Conservation (phyloP, 257 asterid species). For the Lavandula angustifolia region DNA sequence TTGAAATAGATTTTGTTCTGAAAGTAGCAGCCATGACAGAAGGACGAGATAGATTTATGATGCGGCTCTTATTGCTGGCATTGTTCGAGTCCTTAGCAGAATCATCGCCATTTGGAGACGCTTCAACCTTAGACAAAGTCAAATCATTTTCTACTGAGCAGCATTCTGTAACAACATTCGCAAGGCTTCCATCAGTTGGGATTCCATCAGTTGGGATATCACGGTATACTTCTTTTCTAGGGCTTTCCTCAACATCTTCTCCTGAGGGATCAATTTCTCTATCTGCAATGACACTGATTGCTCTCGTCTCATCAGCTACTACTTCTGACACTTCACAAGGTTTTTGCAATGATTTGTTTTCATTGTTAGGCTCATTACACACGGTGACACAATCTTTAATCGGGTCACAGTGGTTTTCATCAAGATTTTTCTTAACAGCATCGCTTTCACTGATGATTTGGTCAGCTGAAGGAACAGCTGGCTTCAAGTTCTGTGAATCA, state of each 20-base stretch:
- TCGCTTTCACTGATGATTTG: conserved; percentile 33
- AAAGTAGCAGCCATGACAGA: conserved; percentile 45
- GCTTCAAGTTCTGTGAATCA: conserved; percentile 36
- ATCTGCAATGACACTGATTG: conserved; percentile 33
- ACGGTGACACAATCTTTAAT: conserved; percentile 34
- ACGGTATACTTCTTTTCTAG: conserved; percentile 36
- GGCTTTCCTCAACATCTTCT: conserved; percentile 34
- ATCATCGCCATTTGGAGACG: conserved; percentile 42
- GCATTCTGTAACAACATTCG: conserved; percentile 32
- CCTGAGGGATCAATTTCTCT: conserved; percentile 36
- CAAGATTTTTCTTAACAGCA: conserved; percentile 31
- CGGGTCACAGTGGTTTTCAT: conserved; percentile 33
- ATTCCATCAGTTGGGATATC: conserved; percentile 40
- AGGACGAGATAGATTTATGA: conserved; percentile 74
- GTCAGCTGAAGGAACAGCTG: conserved; percentile 36
- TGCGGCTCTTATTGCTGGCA: conserved; percentile 66
- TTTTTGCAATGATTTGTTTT: conserved; percentile 37
- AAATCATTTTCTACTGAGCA: conserved; percentile 38
- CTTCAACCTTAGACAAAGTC: conserved; percentile 47
- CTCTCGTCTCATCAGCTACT: conserved; percentile 40
- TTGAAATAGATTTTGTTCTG: conserved; percentile 50
- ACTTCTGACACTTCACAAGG: conserved; percentile 33
- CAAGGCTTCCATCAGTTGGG: conserved; percentile 40
- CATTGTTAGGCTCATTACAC: conserved; percentile 39
- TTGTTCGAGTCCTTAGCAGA: conserved; percentile 48